Conservation (phyloP, 2,329 filamentous ascomycete species). For the Tolypocladium guangdongense region DNA sequence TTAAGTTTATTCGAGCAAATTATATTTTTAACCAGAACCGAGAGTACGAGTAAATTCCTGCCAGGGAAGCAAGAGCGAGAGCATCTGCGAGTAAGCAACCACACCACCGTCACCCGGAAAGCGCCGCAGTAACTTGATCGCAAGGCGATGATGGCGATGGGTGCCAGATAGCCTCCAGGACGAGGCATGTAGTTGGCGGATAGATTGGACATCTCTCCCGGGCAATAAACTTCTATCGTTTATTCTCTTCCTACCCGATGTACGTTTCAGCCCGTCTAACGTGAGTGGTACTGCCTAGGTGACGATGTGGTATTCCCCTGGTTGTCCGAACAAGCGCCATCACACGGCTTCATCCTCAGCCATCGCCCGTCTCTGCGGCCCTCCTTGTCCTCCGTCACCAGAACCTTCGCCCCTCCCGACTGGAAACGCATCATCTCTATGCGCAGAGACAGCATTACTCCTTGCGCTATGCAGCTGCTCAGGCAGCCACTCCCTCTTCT, state of each 20-base stretch:
- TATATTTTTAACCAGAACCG: too few relatives aligned
- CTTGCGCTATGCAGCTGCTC: background rate
- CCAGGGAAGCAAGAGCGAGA: too few relatives aligned
- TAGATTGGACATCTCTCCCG: background rate
- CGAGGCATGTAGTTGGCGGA: too few relatives aligned
- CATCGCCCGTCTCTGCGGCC: background rate
- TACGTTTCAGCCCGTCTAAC: background rate
- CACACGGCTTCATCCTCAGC: background rate
- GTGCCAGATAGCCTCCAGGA: too few relatives aligned
- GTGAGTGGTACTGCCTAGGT: background rate
- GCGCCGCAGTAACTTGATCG: too few relatives aligned
- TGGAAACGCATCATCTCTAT: background rate
- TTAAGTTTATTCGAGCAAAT: too few relatives aligned
- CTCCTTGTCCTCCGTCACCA: background rate
- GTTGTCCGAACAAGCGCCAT: background rate
- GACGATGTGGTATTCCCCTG: background rate
- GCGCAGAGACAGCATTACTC: background rate
- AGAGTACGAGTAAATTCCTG: too few relatives aligned
- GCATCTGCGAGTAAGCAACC: too few relatives aligned
- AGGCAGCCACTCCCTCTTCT: conserved; percentile 7
- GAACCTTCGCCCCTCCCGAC: background rate
- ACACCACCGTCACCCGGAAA: too few relatives aligned
- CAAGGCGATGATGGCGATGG: too few relatives aligned
- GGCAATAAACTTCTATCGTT: background rate
- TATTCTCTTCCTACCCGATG: background rate